Conservation (phyloP, 257 asterid genomes). For the Cordia subcordata region DNA sequence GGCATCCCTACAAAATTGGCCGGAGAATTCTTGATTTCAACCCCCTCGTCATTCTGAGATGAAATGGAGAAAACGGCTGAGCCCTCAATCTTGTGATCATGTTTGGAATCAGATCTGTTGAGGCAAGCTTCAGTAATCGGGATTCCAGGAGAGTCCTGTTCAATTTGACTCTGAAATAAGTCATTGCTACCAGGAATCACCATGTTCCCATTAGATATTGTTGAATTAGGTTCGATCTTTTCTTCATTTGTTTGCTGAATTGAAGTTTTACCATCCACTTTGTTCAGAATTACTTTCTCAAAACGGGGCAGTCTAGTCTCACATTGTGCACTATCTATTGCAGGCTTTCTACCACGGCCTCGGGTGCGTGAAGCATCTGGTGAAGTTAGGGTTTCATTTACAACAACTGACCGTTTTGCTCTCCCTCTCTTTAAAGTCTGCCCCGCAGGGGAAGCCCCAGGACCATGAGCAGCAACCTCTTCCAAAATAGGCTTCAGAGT, state of each 20-base stretch:
- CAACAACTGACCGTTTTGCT: neutral
- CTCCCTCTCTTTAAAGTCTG: constrained; percentile 2
- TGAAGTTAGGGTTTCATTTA: neutral
- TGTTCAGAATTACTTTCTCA: constrained; percentile 4
- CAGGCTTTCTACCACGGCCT: neutral
- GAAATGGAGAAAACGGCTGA: neutral
- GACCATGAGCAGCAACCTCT: neutral
- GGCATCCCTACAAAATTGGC: neutral
- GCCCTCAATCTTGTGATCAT: neutral
- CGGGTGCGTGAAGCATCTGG: neutral
- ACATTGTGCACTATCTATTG: neutral
- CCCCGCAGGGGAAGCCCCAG: constrained; percentile 1
- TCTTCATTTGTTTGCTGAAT: constrained; percentile 1
- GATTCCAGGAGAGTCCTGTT: too few species aligned
- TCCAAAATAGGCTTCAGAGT: neutral
- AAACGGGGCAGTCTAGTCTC: neutral
- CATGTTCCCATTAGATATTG: neutral
- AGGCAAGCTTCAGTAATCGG: neutral
- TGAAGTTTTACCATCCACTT: neutral
- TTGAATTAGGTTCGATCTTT: neutral
- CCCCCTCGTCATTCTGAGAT: neutral
- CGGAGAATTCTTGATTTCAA: neutral
- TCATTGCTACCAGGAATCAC: neutral
- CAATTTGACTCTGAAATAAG: too few species aligned
- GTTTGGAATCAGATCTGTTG: neutral